Conservation (phyloP, 257 asterid genomes). For the Anisodus tanguticus region DNA sequence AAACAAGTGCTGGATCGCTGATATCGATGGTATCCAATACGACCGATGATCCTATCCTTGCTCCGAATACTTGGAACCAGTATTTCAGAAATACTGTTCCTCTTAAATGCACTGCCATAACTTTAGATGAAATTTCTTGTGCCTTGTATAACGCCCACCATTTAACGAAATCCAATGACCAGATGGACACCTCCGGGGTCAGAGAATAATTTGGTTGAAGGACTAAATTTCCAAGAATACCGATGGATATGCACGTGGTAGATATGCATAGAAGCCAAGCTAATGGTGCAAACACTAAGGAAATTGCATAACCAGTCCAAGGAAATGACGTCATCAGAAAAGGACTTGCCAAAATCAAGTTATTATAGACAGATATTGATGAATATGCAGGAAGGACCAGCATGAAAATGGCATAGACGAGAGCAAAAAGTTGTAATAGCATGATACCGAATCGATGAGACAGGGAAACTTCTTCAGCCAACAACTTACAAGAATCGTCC, state of each 20-base stretch:
- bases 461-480: slow-evolving; percentile 55
- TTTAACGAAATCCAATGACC: slow-evolving; percentile 65
- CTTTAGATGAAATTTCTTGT: slow-evolving; percentile 69
- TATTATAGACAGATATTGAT: slow-evolving; percentile 49
- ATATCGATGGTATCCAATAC: slow-evolving; percentile 65
- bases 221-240: slow-evolving; percentile 67
- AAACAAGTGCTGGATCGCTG: slow-evolving; percentile 72
- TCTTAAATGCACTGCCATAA: slow-evolving; percentile 68
- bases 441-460: slow-evolving; percentile 48
- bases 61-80: slow-evolving; percentile 75
- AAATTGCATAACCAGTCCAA: slow-evolving; percentile 46
- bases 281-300: slow-evolving; percentile 59
- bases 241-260: slow-evolving; percentile 59
- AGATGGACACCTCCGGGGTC: slow-evolving; percentile 56
- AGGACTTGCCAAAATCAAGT: slow-evolving; percentile 39
- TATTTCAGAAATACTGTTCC: slow-evolving; percentile 69
- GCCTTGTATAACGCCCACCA: slow-evolving; percentile 88
- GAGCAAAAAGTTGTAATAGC: slow-evolving; percentile 61
- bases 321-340: slow-evolving; percentile 38
- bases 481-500: slow-evolving; percentile 44
- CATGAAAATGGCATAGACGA: slow-evolving; percentile 54
- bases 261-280: slow-evolving; percentile 74
- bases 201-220: slow-evolving; percentile 74
- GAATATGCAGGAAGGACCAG: slow-evolving; percentile 64
- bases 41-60: slow-evolving; percentile 71